Evolutionary conservation across 179 eudicot species (phyloP), one percentile per base, ranked within the genome.

Genomic region (Heliamphora pulchella): DNA sequence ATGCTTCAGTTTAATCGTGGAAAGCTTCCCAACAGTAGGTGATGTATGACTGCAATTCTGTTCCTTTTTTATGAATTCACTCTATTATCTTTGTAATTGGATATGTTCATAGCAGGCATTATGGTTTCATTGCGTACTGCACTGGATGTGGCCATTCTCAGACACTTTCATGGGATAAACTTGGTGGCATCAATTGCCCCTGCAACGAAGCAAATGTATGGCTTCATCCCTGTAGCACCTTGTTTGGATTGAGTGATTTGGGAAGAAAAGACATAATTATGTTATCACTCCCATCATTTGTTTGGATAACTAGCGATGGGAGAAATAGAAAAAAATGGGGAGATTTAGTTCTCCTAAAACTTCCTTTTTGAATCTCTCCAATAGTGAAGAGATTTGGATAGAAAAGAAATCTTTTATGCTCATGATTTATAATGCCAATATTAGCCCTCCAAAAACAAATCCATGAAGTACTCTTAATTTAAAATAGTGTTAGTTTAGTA

Each of bases 101-200:
- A 14, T 22, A 2, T 74, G 83, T 78, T 74, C 61, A 78, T 80
- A 64, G 15, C 87, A 96, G 98, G 70, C 86, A 92, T 80, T 96
- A 96, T 84, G 87, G 92, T 43, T 94, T 94, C 78, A 87, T 91
- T 82, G 85, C 93, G 87, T 91, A 96, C 86, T 96, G 99, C 85
- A 82, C 44, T 9, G 67, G 76, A 18, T 96, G 99, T 84, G 98
- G 99, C 69, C 87, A 92, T 82, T 92, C 97, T 63, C 87, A 82
- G 62, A 78, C 93, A 54, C 76, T 86, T 85, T 87, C 93, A 9
- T 96, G 94, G 94, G 84, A 87, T 64, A 69, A 89, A 73, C 98
- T 96, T 78, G 97, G 96, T 75, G 81, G 86, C 79, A 87, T 91
- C 68, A 68, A 77, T 57, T 96, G 98, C 80, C 85, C 91, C 69